Evolutionary conservation across 495 filamentous ascomycete species (phyloP).

Genomic region (Oidiodendron maius): DNA sequence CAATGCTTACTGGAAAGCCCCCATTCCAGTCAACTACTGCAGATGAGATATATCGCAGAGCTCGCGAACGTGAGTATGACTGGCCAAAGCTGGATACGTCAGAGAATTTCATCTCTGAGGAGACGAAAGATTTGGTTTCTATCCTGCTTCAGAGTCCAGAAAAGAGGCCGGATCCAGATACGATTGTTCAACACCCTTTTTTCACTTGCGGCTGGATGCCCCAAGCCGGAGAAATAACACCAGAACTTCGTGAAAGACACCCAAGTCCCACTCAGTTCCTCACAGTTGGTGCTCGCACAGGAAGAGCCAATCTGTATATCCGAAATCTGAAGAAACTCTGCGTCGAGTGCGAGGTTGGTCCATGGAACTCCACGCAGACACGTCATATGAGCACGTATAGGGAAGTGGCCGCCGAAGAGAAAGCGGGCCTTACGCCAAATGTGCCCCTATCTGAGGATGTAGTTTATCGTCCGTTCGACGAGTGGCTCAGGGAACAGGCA

Average conservation of each 20-base stretch:
- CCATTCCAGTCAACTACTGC: conserved; percentile 84
- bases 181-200: conserved; percentile 76
- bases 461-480: conserved; percentile 57
- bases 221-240: conserved; percentile 38
- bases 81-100: conserved; percentile 57
- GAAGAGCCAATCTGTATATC: conserved; percentile 11
- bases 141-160: conserved; percentile 70
- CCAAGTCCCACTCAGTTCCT: conserved; percentile 28
- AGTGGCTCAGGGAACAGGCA: conserved; percentile 18
- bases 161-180: conserved; percentile 68
- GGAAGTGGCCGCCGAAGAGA: conserved; percentile 66
- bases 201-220: conserved; percentile 63
- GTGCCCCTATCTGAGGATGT: conserved; percentile 63
- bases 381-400: conserved; percentile 55
- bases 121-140: conserved; percentile 75
- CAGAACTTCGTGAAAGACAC: conserved; percentile 41
- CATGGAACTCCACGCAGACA: conserved; percentile 33
- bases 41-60: conserved; percentile 79
- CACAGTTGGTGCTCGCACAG: conserved; percentile 12
- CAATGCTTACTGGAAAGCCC: conserved; percentile 84
- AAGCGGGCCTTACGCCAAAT: conserved; percentile 58
- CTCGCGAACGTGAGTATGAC: conserved; percentile 63
- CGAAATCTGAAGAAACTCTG: conserved; percentile 24
- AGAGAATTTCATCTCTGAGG: conserved; percentile 40
- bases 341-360: conserved; percentile 38